Evolutionary conservation across 495 filamentous ascomycete species (phyloP).

Genomic region (Aspergillus mulundensis): DNA sequence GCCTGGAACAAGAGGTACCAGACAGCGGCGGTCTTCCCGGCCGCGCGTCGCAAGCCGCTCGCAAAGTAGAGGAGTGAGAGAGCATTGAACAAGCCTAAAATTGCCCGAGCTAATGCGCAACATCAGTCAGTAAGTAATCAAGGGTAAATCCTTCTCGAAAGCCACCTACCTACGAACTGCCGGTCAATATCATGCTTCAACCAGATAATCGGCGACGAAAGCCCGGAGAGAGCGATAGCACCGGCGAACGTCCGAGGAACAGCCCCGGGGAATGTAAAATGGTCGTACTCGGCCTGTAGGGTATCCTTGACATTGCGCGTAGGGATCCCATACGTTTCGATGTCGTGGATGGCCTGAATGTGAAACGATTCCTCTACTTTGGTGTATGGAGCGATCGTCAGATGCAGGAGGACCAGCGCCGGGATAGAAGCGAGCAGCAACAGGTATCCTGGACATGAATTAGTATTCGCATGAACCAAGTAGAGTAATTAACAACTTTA

Average conservation of each 20-base stretch:
- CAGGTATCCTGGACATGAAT: slow-evolving; percentile 12
- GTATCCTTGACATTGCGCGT: slow-evolving; percentile 44
- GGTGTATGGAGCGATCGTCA: slow-evolving; percentile 80
- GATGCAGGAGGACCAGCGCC: slow-evolving; percentile 65
- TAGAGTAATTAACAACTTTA: slow-evolving; percentile 1
- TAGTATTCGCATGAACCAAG: background rate
- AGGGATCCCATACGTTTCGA: slow-evolving; percentile 74
- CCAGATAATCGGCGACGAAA: slow-evolving; percentile 59
- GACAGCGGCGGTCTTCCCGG: slow-evolving; percentile 63
- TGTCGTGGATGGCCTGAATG: slow-evolving; percentile 90
- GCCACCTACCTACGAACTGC: slow-evolving; percentile 49
- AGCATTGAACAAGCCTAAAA: slow-evolving; percentile 79
- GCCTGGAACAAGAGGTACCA: slow-evolving; percentile 84
- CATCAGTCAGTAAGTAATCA: background rate
- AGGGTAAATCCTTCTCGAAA: background rate
- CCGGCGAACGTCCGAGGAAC: slow-evolving; percentile 91
- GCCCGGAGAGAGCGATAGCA: slow-evolving; percentile 63
- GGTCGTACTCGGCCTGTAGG: slow-evolving; percentile 65
- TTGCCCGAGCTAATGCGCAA: slow-evolving; percentile 55
- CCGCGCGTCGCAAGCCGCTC: slow-evolving; percentile 57
- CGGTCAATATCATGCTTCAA: slow-evolving; percentile 38
- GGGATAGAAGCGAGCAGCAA: slow-evolving; percentile 58
- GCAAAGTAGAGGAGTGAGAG: slow-evolving; percentile 61
- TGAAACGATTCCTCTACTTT: slow-evolving; percentile 99
- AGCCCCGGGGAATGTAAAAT: slow-evolving; percentile 84